Conservation (phyloP, 805 yeast species). For the Kluyveromyces nonfermentans region DNA sequence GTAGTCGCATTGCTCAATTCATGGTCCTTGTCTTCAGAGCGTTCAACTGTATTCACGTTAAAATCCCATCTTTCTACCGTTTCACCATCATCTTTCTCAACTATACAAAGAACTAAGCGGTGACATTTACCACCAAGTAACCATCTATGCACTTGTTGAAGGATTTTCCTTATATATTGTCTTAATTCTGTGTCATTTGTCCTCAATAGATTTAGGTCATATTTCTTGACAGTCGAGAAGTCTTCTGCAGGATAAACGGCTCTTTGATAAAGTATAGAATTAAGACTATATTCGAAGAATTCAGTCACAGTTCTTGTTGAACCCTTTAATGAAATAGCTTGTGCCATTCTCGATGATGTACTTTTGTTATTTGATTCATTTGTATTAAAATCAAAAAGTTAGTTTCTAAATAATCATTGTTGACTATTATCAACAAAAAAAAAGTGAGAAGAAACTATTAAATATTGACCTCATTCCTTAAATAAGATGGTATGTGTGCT, state of each 20-base stretch:
- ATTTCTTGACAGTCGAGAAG: conserved; percentile 66
- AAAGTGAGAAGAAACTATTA: neutral
- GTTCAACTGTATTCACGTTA: conserved; percentile 36
- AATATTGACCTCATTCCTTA: neutral
- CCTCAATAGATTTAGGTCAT: conserved; percentile 65
- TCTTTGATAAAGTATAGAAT: conserved; percentile 76
- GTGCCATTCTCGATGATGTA: neutral
- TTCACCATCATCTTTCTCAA: conserved; percentile 57
- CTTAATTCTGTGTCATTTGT: conserved; percentile 70
- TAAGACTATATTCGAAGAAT: conserved; percentile 73
- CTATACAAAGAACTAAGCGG: conserved; percentile 61
- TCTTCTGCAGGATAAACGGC: conserved; percentile 87
- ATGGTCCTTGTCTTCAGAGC: conserved; percentile 3
- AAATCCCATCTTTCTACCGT: conserved; percentile 85
- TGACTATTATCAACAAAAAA: neutral
- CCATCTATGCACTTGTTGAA: conserved; percentile 69
- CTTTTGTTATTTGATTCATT: no score
- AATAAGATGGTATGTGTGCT: neutral
- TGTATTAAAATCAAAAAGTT: conserved; percentile 11
- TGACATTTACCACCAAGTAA: conserved; percentile 58
- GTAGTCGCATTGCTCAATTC: conserved; percentile 35
- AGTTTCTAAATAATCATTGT: neutral
- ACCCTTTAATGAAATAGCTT: conserved; percentile 49
- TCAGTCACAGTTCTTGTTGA: conserved; percentile 73
- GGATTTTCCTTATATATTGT: conserved; percentile 53